Evolutionary conservation across 305 asterid species (phyloP).

Genomic region (Euphrasia arctica): DNA sequence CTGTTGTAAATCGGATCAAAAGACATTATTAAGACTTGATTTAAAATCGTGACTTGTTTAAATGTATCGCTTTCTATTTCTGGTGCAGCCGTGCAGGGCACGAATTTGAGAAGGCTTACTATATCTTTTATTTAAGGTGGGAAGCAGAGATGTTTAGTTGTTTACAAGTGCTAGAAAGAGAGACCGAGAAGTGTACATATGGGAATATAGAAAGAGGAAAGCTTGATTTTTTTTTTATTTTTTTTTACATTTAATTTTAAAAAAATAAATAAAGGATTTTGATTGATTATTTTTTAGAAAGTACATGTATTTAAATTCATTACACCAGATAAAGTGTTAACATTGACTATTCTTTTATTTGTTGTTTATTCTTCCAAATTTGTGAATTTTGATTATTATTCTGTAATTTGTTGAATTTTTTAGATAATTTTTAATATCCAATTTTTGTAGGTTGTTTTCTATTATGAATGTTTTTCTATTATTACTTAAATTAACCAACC

Average conservation of each 20-base stretch:
- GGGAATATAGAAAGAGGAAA: neutral
- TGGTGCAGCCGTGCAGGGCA: neutral
- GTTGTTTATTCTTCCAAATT: no score
- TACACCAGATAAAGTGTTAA: neutral
- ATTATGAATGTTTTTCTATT: neutral
- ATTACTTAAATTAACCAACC: neutral
- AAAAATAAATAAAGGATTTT: neutral
- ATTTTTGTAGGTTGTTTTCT: neutral
- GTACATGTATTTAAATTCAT: neutral
- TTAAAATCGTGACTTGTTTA: neutral
- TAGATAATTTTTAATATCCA: no score
- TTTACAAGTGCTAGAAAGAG: constrained; percentile 3
- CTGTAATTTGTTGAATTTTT: neutral
- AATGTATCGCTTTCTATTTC: neutral
- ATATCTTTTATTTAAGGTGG: no score
- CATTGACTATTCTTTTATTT: neutral
- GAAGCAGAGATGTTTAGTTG: neutral
- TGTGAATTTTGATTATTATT: neutral
- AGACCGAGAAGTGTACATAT: neutral
- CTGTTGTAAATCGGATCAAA: neutral
- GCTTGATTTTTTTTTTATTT: neutral
- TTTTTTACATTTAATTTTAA: neutral
- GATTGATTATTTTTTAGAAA: neutral
- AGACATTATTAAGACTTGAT: neutral
- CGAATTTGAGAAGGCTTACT: neutral